Evolutionary conservation across 139 green algal species (phyloP), one percentile per base, ranked within the genome.

Genomic region (Haematococcus sp.): DNA sequence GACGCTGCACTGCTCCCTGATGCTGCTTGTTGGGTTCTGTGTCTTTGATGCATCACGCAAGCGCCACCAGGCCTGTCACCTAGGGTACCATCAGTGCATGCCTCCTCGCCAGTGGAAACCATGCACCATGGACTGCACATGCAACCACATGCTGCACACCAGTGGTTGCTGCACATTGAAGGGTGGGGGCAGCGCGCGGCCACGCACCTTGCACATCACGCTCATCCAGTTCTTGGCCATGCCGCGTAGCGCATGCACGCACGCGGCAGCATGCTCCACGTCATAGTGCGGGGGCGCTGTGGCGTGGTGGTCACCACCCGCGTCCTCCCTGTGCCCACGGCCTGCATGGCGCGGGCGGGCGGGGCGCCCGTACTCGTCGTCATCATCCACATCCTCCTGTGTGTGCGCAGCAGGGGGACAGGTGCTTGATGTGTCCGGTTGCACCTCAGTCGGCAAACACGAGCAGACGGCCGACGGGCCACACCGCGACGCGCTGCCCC

Each of bases 141-240:
- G n/a, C n/a, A n/a, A n/a, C n/a, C n/a, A n/a, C n/a, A n/a, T n/a
- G n/a, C n/a, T n/a, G n/a, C n/a, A n/a, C n/a, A n/a, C n/a, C n/a
- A n/a, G n/a, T n/a, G n/a, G n/a, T n/a, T n/a, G n/a, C n/a, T n/a
- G n/a, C n/a, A n/a, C n/a, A n/a, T n/a, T n/a, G n/a, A n/a, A n/a
- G n/a, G n/a, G n/a, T n/a, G n/a, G n/a, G n/a, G n/a, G n/a, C n/a
- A n/a, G n/a, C n/a, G n/a, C n/a, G n/a, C 13, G 51, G 11, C 40
- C 32, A 31, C 68, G 32, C 52, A 73, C 54, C 71, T 93, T 94
- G 77, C 94, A 93, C 71, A 98, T 83, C 52, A 97, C 73, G 2
- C 82, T 82, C 67, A 98, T 67, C 88, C 95, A 98, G 70, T 94
- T 92, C 33, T 83, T 82, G 17, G 86, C 74, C 23, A 89, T 86